These are phyloP conservation scores for Vigna radiata DNA, from an alignment of 306 rosid genomes.

Conservation along the genomic window DNA sequence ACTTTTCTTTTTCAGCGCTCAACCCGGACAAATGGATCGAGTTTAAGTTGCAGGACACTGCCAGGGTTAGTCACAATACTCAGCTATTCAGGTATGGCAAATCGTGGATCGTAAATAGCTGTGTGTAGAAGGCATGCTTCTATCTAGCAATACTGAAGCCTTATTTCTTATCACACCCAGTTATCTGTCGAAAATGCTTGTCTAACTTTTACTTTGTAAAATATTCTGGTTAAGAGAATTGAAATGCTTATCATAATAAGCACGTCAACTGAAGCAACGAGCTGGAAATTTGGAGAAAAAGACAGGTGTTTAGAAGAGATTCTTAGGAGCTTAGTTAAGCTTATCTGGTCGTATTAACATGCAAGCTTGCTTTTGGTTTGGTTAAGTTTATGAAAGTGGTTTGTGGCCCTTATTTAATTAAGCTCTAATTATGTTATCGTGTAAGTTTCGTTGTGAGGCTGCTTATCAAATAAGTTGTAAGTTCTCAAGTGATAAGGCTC, in stretches of 20 bases:
- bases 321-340: neutral
- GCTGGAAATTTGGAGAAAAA: constrained; percentile 14
- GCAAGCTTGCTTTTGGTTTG: neutral
- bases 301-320: neutral
- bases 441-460: neutral
- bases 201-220: neutral
- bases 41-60: constrained; percentile 92
- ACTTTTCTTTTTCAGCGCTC: constrained; percentile 65
- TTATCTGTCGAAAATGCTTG: constrained; percentile 6
- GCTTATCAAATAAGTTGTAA: neutral
- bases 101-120: constrained; percentile 11
- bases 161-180: neutral
- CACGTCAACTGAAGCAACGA: neutral
- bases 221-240: neutral
- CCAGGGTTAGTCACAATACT: constrained; percentile 86
- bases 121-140: neutral
- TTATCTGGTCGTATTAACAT: neutral
- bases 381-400: constrained; percentile 9
- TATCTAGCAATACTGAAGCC: constrained; percentile 15
- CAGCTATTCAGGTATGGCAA: constrained; percentile 75
- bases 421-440: neutral
- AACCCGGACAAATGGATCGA: constrained; percentile 73
- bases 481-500: neutral
- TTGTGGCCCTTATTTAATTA: neutral
- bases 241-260: constrained; percentile 30